Percentiles rank a stretch among this genome's conserved stretches.
Conservation (phyloP, 2,329 filamentous ascomycete species). For the Fusarium tricinctum region DNA sequence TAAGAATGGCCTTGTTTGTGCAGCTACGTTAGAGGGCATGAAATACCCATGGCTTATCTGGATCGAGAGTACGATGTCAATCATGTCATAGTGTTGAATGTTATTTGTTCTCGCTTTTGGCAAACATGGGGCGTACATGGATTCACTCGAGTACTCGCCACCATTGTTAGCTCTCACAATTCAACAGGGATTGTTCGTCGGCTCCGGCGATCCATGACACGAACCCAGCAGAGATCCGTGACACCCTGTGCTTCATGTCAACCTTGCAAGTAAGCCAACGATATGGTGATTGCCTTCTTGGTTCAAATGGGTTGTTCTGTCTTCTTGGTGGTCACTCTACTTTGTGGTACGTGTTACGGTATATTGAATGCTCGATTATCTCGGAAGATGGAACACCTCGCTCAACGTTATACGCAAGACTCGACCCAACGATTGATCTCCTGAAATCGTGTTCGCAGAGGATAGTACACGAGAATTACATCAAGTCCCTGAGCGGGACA, state of each 20-base stretch:
- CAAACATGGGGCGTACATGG: background rate
- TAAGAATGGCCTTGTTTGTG: background rate
- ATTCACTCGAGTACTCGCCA: constrained; percentile 1
- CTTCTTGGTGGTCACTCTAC: background rate
- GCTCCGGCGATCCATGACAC: constrained; percentile 36
- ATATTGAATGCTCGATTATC: background rate
- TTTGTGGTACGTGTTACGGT: constrained; percentile 4
- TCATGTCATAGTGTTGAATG: background rate
- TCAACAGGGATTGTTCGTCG: constrained; percentile 30
- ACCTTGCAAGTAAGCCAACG: constrained; percentile 11
- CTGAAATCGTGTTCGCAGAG: background rate
- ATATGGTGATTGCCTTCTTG: constrained; percentile 17
- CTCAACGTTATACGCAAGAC: background rate
- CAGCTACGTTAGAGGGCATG: background rate
- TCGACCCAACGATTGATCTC: too few relatives aligned
- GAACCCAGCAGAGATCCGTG: constrained; percentile 45
- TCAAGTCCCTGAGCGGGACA: background rate
- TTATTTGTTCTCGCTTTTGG: background rate
- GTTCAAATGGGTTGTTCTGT: constrained; percentile 15
- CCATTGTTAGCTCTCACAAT: constrained; percentile 9
- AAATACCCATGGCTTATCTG: background rate
- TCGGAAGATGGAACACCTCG: background rate
- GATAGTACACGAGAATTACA: background rate
- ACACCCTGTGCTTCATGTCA: constrained; percentile 33
- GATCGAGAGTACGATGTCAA: background rate